Evolutionary conservation across 75 land plant species (phyloP).

Genomic region (Pseudotsuga menziesii): DNA sequence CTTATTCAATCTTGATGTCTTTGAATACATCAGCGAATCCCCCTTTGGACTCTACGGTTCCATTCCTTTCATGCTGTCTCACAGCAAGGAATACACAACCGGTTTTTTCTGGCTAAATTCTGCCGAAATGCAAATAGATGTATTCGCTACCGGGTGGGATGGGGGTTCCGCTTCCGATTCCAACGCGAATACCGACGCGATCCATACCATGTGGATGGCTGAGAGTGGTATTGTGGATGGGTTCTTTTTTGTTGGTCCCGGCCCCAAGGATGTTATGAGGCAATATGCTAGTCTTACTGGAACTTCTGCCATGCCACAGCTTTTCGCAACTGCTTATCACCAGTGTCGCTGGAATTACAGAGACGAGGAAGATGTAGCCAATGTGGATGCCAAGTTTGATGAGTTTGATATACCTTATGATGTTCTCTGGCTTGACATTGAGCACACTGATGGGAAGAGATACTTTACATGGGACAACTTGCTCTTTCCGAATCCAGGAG

Average conservation of each 20-base stretch:
- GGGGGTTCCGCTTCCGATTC: conserved; percentile 6
- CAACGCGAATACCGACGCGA: conserved; percentile 13
- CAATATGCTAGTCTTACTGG: conserved; percentile 88
- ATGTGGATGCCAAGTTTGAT: conserved; percentile 87
- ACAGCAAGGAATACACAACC: conserved; percentile 42
- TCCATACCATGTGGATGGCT: conserved; percentile 91
- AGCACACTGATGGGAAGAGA: conserved; percentile 95
- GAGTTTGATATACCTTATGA: conserved; percentile 96
- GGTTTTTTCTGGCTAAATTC: conserved; percentile 98
- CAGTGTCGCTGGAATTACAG: conserved; percentile 99
- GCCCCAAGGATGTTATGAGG: conserved; percentile 81
- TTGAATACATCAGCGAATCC: conserved; percentile 87
- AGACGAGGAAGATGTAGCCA: conserved; percentile 93
- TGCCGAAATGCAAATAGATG: conserved; percentile 99
- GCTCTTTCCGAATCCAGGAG: conserved; percentile 83
- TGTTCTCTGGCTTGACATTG: conserved; percentile 98
- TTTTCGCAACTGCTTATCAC: conserved; percentile 87
- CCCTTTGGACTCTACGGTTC: conserved; percentile 96
- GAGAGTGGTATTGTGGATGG: conserved; percentile 93
- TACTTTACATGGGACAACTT: conserved; percentile 94
- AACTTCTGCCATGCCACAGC: conserved; percentile 73
- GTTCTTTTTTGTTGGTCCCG: conserved; percentile 89
- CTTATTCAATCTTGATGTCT: conserved; percentile 90
- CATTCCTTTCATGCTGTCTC: conserved; percentile 90
- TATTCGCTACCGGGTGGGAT: conserved; percentile 77